These are phyloP conservation scores for Solanum sejunctum DNA, from an alignment of 257 asterid species.

Conservation along the genomic window DNA sequence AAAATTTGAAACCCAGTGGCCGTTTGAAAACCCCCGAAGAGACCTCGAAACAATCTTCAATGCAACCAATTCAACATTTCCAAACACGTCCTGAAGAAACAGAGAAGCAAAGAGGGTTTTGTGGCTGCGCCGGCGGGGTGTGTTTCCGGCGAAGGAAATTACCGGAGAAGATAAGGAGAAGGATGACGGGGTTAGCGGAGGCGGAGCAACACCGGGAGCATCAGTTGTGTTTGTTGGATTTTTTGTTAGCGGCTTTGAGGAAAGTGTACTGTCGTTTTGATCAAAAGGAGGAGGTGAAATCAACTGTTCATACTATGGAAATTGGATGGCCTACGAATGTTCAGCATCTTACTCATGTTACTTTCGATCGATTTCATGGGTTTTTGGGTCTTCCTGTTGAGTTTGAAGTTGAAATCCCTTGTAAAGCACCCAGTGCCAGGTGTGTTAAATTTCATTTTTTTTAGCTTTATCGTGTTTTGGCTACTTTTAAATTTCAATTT, in stretches of 20 bases:
- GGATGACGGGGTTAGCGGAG: conserved; percentile 56
- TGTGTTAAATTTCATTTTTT: background rate
- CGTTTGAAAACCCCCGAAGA: background rate
- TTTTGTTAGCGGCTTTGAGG: conserved; percentile 60
- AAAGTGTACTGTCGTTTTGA: conserved; percentile 60
- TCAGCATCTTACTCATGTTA: conserved; percentile 85
- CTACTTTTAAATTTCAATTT: background rate
- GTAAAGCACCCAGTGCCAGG: conserved; percentile 98
- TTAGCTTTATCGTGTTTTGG: background rate
- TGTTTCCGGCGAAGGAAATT: background rate
- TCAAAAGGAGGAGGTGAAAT: conserved; percentile 36
- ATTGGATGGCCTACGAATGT: conserved; percentile 97
- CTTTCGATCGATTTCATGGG: conserved; percentile 85
- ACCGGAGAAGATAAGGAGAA: background rate
- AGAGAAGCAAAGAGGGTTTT: background rate
- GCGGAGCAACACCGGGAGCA: conserved; percentile 29
- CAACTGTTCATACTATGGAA: conserved; percentile 67
- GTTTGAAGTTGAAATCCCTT: conserved; percentile 79
- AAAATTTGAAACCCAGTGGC: background rate
- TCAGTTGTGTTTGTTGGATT: conserved; percentile 51
- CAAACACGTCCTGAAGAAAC: background rate
- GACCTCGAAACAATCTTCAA: background rate
- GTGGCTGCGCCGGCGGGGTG: background rate
- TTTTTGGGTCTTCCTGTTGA: conserved; percentile 92
- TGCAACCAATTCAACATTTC: background rate